Conservation (phyloP, 768 basidiomycete species). For the Podaxis pistillaris region DNA sequence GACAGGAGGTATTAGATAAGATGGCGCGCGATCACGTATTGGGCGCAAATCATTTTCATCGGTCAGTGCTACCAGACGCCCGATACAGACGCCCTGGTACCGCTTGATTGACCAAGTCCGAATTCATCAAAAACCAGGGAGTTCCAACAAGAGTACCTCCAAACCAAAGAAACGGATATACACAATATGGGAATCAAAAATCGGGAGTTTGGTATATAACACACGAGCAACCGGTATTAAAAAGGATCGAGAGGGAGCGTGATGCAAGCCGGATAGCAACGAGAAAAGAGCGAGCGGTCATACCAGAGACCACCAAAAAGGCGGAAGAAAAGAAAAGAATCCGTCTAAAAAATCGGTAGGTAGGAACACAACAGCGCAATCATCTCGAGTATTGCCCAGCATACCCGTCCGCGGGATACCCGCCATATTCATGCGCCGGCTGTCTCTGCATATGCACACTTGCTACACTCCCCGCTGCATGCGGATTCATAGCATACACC, state of each 20-base stretch:
- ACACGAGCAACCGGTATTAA: not conserved
- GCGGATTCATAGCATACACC: slow-evolving; percentile 7
- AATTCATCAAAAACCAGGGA: not conserved
- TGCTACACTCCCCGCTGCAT: slow-evolving; percentile 8
- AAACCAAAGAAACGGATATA: not conserved
- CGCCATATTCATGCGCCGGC: not conserved
- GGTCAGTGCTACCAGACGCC: no score
- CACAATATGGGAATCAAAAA: not conserved
- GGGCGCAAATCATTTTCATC: no score
- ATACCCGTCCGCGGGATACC: not conserved
- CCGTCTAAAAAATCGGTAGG: not conserved
- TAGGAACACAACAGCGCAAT: slow-evolving; percentile 5
- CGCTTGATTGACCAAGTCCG: not conserved
- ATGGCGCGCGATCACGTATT: no score
- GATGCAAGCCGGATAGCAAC: not conserved
- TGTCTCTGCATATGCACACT: slow-evolving; percentile 12
- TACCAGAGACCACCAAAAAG: slow-evolving; percentile 14
- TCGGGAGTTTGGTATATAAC: not conserved
- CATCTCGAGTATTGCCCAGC: slow-evolving; percentile 9
- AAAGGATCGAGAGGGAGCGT: not conserved
- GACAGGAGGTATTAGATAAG: no score
- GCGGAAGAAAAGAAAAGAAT: not conserved
- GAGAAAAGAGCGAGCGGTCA: not conserved
- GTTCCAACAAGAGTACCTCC: not conserved
- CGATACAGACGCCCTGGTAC: no score